Evolutionary conservation across 495 filamentous ascomycete genomes (phyloP).

Genomic region (Hypoxylon fragiforme): DNA sequence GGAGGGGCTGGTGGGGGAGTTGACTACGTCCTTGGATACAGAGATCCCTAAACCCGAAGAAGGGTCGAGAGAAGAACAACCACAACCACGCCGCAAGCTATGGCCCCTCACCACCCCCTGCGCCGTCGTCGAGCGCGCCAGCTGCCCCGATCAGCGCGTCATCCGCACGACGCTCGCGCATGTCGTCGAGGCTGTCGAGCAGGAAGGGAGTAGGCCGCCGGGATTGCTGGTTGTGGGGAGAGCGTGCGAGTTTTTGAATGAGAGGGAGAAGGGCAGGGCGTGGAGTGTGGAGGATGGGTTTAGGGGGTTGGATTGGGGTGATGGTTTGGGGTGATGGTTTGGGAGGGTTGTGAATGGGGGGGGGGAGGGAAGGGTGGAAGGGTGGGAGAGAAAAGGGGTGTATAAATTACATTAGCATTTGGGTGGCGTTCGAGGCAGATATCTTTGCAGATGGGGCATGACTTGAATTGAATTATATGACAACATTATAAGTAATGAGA

Average conservation of each 20-base stretch:
- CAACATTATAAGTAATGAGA: too few relatives aligned
- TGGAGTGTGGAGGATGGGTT: slow-evolving; percentile 95
- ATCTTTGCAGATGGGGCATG: too few relatives aligned
- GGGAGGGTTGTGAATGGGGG: background rate
- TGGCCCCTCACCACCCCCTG: slow-evolving; percentile 72
- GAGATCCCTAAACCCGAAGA: too few relatives aligned
- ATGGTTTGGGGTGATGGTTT: slow-evolving; percentile 33
- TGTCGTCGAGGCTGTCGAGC: slow-evolving; percentile 82
- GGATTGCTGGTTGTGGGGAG: slow-evolving; percentile 87
- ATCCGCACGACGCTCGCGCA: slow-evolving; percentile 81
- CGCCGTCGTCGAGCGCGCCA: slow-evolving; percentile 91
- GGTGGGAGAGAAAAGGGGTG: background rate
- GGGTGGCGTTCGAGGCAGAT: too few relatives aligned
- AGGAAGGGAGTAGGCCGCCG: slow-evolving; percentile 85
- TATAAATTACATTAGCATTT: too few relatives aligned
- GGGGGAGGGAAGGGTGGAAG: background rate
- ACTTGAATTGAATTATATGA: too few relatives aligned
- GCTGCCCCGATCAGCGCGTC: slow-evolving; percentile 90
- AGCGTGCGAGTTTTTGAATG: slow-evolving; percentile 76
- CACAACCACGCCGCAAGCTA: too few relatives aligned
- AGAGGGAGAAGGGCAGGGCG: slow-evolving; percentile 53
- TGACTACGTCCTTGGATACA: slow-evolving; percentile 51
- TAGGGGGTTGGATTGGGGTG: slow-evolving; percentile 57
- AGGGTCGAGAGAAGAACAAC: too few relatives aligned
- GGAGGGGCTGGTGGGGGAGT: slow-evolving; percentile 64